Percentiles rank a stretch among this genome's conserved stretches.
Evolutionary conservation across 2,329 filamentous ascomycete species (phyloP).

Genomic region (Parastagonospora avenae): DNA sequence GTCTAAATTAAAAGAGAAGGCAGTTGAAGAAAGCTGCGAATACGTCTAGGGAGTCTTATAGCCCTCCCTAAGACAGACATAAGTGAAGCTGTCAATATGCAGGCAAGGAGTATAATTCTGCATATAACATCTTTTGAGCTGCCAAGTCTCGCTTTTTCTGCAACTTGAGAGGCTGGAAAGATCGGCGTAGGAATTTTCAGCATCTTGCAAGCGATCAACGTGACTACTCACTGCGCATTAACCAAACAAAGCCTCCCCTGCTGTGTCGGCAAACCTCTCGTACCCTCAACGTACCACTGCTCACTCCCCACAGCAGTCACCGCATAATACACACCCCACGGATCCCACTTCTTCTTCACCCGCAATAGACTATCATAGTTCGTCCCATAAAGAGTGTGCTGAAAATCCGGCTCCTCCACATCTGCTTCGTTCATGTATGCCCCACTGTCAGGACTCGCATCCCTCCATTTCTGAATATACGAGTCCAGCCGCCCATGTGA

Average conservation of each 20-base stretch:
- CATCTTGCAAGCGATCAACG: too few species aligned
- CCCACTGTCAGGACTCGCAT: constrained; percentile 30
- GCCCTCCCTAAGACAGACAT: too few species aligned
- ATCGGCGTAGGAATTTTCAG: too few species aligned
- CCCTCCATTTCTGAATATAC: constrained; percentile 30
- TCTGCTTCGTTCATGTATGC: constrained; percentile 46
- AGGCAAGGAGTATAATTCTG: too few species aligned
- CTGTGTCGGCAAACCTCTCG: constrained; percentile 30
- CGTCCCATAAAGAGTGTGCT: constrained; percentile 31
- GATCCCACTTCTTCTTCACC: constrained; percentile 32
- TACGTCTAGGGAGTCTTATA: too few species aligned
- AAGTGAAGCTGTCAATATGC: too few species aligned
- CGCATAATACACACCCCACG: constrained; percentile 35
- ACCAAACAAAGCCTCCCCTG: constrained; percentile 32
- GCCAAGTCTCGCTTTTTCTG: too few species aligned
- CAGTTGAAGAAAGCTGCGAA: too few species aligned
- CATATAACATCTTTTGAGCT: too few species aligned
- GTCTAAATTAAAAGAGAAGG: too few species aligned
- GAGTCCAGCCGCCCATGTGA: constrained; percentile 26
- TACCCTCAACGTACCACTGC: constrained; percentile 28
- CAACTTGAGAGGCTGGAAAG: too few species aligned
- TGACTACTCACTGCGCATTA: background rate
- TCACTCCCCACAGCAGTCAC: constrained; percentile 33
- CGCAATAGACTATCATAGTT: constrained; percentile 28
- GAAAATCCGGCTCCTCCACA: constrained; percentile 31